Base-by-base conservation (phyloP, 2,329 filamentous ascomycete species). In the Aspergillus pseudotamarii region DNA sequence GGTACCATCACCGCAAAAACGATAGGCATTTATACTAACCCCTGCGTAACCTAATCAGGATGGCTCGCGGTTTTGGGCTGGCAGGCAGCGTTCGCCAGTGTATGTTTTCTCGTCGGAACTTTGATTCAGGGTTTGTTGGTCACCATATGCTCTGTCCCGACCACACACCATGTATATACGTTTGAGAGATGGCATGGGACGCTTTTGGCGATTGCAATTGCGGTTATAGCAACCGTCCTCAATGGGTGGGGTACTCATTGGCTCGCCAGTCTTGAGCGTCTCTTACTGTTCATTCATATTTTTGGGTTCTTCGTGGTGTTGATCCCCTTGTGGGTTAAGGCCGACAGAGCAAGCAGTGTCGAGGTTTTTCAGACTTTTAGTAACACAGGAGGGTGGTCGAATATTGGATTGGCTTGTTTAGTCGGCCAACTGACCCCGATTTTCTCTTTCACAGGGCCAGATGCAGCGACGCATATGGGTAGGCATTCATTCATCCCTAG, bases 251-350 rank as follows among this genome's bases (percentile, higher is more conserved):
- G 84, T 19, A 81, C 73, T 26, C 72, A 66, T 41, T 60, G 75
- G 5, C 75, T 87, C 21, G 81, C 85, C 41, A 78, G 81, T 57
- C 77, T 88, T 45, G 85, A 87, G 70, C 80, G 79, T 2, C 50
- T 82, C 11, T 78, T 85, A 51, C 73, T 87, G 30, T 77, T 82
- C 51, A 66, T 86, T 6, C 84, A 87, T 46, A 69, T 82, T 3
- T 62, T 76, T 11, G 81, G 81, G 6, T 83, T 83, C 58, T 72
- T 83, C 34, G 76, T 74, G 2, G 73, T 81, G 5, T 67, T 84
- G 19, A 74, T 77, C 23, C 68, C 72, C 3, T 64, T 80, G 41
- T 75, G 77, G 67, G 72, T 63, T 16, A 48, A 26, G 9, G 45
- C 45, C 23, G 45, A 48, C 45, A 26, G 45, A 28, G 19, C 6